Base-by-base conservation (phyloP, 2,329 filamentous ascomycete genomes). In the Pseudohalonectria lignicola region DNA sequence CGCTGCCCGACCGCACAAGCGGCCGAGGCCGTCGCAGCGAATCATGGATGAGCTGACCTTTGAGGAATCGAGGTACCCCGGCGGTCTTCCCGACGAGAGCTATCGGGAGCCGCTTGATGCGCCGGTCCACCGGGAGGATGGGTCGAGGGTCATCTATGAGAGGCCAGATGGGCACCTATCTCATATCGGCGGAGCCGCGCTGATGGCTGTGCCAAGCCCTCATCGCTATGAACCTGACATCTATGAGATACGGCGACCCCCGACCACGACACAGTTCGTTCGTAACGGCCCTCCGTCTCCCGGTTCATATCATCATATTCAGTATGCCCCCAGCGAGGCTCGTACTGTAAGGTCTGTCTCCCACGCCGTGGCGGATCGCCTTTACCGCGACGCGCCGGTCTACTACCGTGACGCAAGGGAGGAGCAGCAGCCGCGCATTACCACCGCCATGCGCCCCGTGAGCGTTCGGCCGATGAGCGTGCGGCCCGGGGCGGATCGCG, bases 1-100 rank as follows among this genome's bases (percentile, higher is more conserved):
- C n/a, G 65, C 69, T 42, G 54, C 64, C 23, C 66, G 74, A 35
- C 70, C 76, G 9, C 62, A 60, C 46, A 81, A 80, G 52, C 69
- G 76, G 36, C 67, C 69, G 48, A 67, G 69, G 64, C 40, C 57
- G 55, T 18, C 49, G 55, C 26, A 59, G 60, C 39, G 16, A 2
- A 30, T 30, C 17, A 18, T 25, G 23, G 30, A 35, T 36, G 23
- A 32, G 39, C 50, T 45, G 19, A 39, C 34, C 30, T 45, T 67
- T 40, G 62, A 66, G 34, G 69, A 71, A 39, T 54, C 61, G n/a
- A 59, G 60, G 45, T 61, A 64, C 43, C 56, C 60, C 11, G 56
- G 59, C n/a, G 57, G 61, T 26, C 12, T 8, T 26, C 23, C 8
- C 23, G 23, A 26, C 23, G 55, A 49, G 37, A 45, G 54, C 25